Percentiles rank a stretch among this genome's conserved stretches.
These are phyloP conservation scores for Gardenia jasminoides DNA, from an alignment of 257 asterid species.

Conservation along the genomic window DNA sequence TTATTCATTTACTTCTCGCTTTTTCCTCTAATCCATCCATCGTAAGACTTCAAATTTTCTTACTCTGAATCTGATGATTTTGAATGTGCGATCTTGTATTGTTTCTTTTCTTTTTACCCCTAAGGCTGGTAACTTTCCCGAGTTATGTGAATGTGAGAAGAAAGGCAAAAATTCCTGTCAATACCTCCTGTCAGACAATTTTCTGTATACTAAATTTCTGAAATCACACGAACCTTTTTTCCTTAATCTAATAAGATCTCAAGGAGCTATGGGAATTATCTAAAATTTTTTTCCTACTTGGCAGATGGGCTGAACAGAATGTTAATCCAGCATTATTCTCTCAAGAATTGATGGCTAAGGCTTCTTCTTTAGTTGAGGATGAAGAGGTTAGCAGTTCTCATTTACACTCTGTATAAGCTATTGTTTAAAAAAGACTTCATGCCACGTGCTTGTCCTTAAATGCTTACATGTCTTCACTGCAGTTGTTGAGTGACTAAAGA, in stretches of 20 bases:
- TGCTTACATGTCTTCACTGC: background rate
- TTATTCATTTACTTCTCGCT: background rate
- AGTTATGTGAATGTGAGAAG: background rate
- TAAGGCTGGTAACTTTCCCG: background rate
- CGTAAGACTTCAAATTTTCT: background rate
- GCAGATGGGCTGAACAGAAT: slow-evolving; percentile 82
- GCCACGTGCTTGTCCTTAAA: background rate
- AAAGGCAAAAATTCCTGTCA: too few species aligned
- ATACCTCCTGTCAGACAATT: too few species aligned
- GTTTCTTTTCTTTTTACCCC: background rate
- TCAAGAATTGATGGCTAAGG: slow-evolving; percentile 60
- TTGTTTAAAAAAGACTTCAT: background rate
- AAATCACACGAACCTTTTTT: too few species aligned
- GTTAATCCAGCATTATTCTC: slow-evolving; percentile 89
- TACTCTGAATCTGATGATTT: background rate
- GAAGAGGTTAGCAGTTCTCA: slow-evolving; percentile 54
- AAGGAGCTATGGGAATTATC: background rate
- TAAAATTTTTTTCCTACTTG: background rate
- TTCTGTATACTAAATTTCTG: too few species aligned
- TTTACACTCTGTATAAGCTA: background rate
- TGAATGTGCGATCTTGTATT: too few species aligned
- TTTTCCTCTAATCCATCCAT: background rate
- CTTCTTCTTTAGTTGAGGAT: slow-evolving; percentile 50
- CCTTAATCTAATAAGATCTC: background rate
- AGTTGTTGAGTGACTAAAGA: background rate